phyloP scores from a whole-genome alignment of 345 rosid genomes.

The Eutrema heterophyllum region DNA sequence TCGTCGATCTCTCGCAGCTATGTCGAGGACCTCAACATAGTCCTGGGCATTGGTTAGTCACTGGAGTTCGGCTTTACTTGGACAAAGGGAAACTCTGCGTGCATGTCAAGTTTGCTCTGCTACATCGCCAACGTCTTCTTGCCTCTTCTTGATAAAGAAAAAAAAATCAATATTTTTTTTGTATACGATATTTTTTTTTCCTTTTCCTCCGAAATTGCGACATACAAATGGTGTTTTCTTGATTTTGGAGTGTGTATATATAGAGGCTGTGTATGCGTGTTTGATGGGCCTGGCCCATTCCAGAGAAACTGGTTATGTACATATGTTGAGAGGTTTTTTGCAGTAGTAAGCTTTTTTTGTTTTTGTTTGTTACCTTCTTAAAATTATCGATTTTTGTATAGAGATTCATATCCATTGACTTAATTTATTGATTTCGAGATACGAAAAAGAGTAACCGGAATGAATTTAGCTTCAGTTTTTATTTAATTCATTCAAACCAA shows the following conservation, averaged over 20 bases:
- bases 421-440: not conserved
- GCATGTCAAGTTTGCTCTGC: conserved; percentile 72
- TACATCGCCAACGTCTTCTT: conserved; percentile 34
- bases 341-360: not conserved
- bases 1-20: conserved; percentile 64
- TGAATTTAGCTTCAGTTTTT: not conserved
- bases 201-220: not conserved
- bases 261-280: not conserved
- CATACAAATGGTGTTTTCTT: conserved; percentile 6
- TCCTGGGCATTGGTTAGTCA: conserved; percentile 94
- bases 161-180: not conserved
- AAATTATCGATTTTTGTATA: not conserved
- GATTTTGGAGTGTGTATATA: conserved; percentile 4
- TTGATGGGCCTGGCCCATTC: not conserved
- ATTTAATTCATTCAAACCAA: not conserved
- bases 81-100: conserved; percentile 75
- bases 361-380: too few relatives aligned
- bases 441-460: not conserved
- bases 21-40: conserved; percentile 77
- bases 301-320: not conserved
- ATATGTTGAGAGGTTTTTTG: not conserved
- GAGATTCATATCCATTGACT: not conserved
- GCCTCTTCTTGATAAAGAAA: not conserved
- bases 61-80: conserved; percentile 65
- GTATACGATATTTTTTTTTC: not conserved